Base-by-base conservation (phyloP, 257 asterid genomes). In the Perilla frutescens region DNA sequence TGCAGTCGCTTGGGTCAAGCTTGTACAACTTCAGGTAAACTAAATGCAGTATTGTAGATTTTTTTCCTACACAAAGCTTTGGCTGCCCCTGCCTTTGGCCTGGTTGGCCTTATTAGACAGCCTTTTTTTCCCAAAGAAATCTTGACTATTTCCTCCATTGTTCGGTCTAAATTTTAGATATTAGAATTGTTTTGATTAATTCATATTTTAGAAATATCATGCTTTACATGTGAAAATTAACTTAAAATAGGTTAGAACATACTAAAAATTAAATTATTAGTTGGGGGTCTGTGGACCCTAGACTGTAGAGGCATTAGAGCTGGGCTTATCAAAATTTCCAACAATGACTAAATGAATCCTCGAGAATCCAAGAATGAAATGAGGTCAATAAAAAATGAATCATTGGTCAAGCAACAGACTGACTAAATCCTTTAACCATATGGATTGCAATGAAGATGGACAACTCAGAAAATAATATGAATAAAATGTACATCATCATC, bases 361-460 rank as follows among this genome's bases (percentile, higher is more conserved):
- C n/a, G n/a, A n/a, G n/a, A n/a, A n/a, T n/a, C n/a, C n/a, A n/a
- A n/a, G n/a, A n/a, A n/a, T n/a, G n/a, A n/a, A n/a, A n/a, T n/a
- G n/a, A n/a, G n/a, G n/a, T n/a, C n/a, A n/a, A n/a, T n/a, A n/a
- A n/a, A n/a, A n/a, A n/a, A n/a, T n/a, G n/a, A n/a, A 14, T 15
- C 8, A 39, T n/a, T 54, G 41, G 31, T 4, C 53, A 39, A 39
- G 32, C 6, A 41, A 62, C 53, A 14, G 3, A 53, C 61, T 51
- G 43, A 44, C 61, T 44, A 44, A 55, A 54, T 37, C 62, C 37
- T 47, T 48, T 43, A 65, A 59, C 43, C 69, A 50, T 56, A 51
- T 50, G 44, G 32, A 44, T 10, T n/a, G 70, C 60, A 62, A 44
- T 39, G 55, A 54, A 74, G 45, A 51, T 36, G 72, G 62, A 39